Evolutionary conservation across 2,329 filamentous ascomycete species (phyloP).

Genomic region (Colletotrichum chrysophilum): DNA sequence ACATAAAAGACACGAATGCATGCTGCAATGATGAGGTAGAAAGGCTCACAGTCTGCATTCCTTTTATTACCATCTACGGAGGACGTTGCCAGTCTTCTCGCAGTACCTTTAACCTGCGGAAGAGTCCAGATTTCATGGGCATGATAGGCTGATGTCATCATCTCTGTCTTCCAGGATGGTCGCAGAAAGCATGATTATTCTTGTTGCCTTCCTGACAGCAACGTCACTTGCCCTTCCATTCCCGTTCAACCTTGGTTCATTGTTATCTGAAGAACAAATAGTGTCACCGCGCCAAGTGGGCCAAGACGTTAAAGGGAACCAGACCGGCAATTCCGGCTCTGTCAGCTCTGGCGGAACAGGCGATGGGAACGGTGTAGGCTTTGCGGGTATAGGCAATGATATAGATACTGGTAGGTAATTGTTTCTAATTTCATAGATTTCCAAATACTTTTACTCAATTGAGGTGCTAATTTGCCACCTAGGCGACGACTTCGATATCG

Average conservation of each 20-base stretch:
- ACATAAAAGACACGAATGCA: neutral
- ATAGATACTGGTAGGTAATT: neutral
- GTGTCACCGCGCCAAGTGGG: neutral
- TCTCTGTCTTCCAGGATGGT: neutral
- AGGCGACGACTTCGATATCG: neutral
- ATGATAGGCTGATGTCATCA: neutral
- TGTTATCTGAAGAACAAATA: neutral
- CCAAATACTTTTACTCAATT: neutral
- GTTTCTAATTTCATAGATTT: accelerated
- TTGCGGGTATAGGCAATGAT: neutral
- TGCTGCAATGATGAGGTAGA: neutral
- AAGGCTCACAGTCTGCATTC: neutral
- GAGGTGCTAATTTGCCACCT: neutral
- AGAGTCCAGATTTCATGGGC: neutral
- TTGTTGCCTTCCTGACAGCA: neutral
- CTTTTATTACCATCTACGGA: neutral
- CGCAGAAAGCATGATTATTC: neutral
- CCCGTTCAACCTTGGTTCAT: neutral
- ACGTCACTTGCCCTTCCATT: neutral
- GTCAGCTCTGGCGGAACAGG: neutral
- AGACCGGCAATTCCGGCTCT: neutral
- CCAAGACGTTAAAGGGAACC: neutral
- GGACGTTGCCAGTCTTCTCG: neutral
- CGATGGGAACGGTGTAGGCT: neutral
- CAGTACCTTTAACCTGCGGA: neutral